Percentiles rank a stretch among this genome's conserved stretches.
phyloP scores from a whole-genome alignment of 495 filamentous ascomycete genomes.

The Ascodesmis nigricans region DNA sequence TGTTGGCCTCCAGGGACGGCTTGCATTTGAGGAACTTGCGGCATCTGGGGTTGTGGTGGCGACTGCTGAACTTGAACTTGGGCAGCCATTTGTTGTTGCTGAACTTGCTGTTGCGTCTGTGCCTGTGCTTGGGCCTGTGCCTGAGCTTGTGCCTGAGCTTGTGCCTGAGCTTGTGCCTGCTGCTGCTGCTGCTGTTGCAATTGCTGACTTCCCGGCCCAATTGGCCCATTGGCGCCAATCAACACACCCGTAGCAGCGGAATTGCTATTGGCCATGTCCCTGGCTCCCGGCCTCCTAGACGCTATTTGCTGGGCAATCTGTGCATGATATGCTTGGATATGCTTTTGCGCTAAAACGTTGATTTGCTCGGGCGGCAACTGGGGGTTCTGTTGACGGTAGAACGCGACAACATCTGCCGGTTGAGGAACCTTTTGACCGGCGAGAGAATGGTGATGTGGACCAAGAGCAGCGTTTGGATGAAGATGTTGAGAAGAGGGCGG shows the following conservation, averaged over 20 bases:
- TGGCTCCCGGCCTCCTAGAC: background rate
- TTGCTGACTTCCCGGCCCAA: constrained; percentile 12
- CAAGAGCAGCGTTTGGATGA: constrained; percentile 11
- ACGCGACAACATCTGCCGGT: constrained; percentile 15
- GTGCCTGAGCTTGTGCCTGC: constrained; percentile 7
- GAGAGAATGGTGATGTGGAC: constrained; percentile 16
- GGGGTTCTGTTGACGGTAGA: constrained; percentile 11
- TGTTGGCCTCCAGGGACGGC: too few species aligned
- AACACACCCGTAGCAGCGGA: constrained; percentile 12
- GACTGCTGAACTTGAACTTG: background rate
- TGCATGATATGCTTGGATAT: constrained; percentile 13
- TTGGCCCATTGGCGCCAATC: constrained; percentile 18
- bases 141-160: constrained; percentile 2
- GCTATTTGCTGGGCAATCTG: constrained; percentile 7
- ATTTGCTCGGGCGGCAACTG: constrained; percentile 12
- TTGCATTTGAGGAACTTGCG: too few species aligned
- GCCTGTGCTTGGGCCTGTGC: background rate
- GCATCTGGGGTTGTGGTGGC: too few species aligned
- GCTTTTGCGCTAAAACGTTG: constrained; percentile 8
- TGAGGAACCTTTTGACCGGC: constrained; percentile 6
- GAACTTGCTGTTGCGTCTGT: constrained; percentile 3
- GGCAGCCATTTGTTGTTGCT: background rate
- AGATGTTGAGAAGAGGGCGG: constrained; percentile 1
- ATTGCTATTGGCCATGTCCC: constrained; percentile 1
- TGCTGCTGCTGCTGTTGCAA: constrained; percentile 11